Evolutionary conservation across 495 filamentous ascomycete species (phyloP).

Genomic region (Penicillium bialowiezense): DNA sequence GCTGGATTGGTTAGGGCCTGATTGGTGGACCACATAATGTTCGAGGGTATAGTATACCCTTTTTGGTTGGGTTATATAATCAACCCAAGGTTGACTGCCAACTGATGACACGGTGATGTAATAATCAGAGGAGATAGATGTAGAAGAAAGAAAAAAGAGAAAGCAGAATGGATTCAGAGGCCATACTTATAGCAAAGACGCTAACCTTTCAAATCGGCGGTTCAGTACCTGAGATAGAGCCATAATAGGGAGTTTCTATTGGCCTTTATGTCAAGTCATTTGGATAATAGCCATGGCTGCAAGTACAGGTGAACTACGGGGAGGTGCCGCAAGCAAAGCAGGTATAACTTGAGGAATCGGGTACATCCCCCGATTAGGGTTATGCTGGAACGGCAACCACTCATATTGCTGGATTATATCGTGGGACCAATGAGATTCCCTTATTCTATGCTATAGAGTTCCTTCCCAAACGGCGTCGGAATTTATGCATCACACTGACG

Average conservation of each 20-base stretch:
- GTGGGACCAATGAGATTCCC: no score
- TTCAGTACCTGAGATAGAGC: neutral
- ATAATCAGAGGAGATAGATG: neutral
- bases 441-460: no score
- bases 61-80: neutral
- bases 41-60: neutral
- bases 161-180: neutral
- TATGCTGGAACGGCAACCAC: no score
- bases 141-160: constrained; percentile 1
- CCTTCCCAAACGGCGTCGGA: neutral
- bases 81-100: neutral
- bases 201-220: neutral
- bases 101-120: neutral
- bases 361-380: neutral
- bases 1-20: neutral
- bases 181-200: neutral
- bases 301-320: neutral
- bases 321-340: no score
- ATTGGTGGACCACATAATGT: neutral
- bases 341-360: neutral
- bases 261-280: neutral
- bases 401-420: neutral
- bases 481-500: neutral
- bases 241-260: neutral
- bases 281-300: neutral